Base-by-base conservation (phyloP, 225 moss, liverwort and hornwort genomes). In the Physcomitrellopsis africana region DNA sequence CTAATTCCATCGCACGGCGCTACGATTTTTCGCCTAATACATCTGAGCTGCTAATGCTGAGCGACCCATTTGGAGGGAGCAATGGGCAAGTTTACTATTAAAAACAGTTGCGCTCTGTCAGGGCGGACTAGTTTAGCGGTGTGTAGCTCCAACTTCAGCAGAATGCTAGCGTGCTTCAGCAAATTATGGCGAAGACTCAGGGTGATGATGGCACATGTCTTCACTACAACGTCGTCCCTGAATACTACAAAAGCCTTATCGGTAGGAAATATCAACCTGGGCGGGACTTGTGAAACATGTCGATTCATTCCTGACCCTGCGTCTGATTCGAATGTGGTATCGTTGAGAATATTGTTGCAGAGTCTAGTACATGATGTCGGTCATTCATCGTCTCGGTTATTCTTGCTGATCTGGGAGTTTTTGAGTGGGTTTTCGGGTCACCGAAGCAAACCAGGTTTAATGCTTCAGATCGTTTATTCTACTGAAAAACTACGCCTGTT, bases 1-100 rank as follows among this genome's bases (percentile, higher is more conserved):
- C n/a, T 10, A 19, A 2, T 59, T 70, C 51, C 49, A 72, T 32
- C 32, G 32, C 60, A 42, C 20, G 53, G 63, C 63, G 63, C 73
- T 10, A 23, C 5, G 37, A 37, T 23, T 19, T 3, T 8, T 10
- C 41, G 37, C 73, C 63, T 51, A 63, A 53, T 63, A 73, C 52
- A 53, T 15, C 15, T 17, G 9, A 9, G 51, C 14, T 9, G 49
- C 1, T 49, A 15, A 11, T 49, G 9, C 51, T 32, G 62, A 37
- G 59, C 58, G 11, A 58, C 11, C 27, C 26, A 55, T 20, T 9
- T 55, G 55, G 3, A 8, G 52, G 5, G 52, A n/a, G 52, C n/a
- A 9, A 52, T 2, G 52, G 52, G 17, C 10, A 2, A 52, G 52
- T n/a, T 52, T 52, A 52, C 16, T 16, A 51, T 1, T 51, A 52